These are phyloP conservation scores for Coemansia sp. DNA, from an alignment of 192 early-diverging fungal genomes.

Conservation along the genomic window DNA sequence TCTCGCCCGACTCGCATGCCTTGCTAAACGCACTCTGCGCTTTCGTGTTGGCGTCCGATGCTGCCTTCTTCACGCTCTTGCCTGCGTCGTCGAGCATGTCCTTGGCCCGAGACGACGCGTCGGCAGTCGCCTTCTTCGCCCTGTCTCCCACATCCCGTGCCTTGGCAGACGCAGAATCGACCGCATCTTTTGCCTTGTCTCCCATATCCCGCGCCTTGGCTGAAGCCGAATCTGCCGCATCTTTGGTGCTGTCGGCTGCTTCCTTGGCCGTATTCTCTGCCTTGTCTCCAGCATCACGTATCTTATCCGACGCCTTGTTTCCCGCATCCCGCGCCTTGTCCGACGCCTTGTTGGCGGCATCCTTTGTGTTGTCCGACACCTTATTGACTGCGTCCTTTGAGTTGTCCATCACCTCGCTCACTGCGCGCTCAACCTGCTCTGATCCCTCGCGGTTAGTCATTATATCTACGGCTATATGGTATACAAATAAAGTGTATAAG, in stretches of 20 bases:
- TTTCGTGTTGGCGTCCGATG: conserved; percentile 31
- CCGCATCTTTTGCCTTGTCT: conserved; percentile 9
- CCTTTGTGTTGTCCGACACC: conserved; percentile 13
- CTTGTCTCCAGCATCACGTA: conserved; percentile 11
- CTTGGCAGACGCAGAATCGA: conserved; percentile 10
- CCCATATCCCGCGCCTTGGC: conserved; percentile 18
- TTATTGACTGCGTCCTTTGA: conserved; percentile 15
- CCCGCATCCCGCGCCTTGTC: conserved; percentile 20
- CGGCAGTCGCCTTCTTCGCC: conserved; percentile 14
- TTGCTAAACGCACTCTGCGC: conserved; percentile 30
- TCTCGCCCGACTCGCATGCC: conserved; percentile 40
- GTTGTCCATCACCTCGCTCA: conserved; percentile 28
- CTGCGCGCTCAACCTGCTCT: conserved; percentile 24
- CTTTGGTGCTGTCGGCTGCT: conserved; percentile 3
- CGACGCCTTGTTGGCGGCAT: background rate
- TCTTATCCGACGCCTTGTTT: conserved; percentile 15
- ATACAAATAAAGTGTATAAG: background rate
- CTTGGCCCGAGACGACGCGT: conserved; percentile 29
- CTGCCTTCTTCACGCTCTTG: conserved; percentile 44
- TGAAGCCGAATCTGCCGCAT: conserved; percentile 13
- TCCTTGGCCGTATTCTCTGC: background rate
- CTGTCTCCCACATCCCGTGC: conserved; percentile 19
- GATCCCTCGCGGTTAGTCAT: conserved; percentile 26
- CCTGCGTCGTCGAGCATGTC: conserved; percentile 35
- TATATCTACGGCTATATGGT: background rate